Base-by-base conservation (phyloP, 2,329 filamentous ascomycete genomes). In the Tolypocladium amazonense region DNA sequence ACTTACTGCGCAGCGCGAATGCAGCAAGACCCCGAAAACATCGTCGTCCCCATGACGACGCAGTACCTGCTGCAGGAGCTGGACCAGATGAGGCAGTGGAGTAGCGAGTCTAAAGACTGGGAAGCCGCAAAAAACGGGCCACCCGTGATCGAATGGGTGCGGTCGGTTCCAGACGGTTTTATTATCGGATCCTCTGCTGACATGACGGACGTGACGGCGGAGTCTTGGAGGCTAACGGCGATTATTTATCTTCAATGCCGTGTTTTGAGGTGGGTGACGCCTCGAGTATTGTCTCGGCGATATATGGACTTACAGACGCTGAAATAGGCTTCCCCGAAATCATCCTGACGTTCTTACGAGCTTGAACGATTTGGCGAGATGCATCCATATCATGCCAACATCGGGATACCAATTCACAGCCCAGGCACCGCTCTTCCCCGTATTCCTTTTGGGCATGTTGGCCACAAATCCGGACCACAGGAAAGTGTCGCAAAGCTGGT, bases 131-230 rank as follows among this genome's bases (percentile, higher is more conserved):
- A 63, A 43, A 7, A 20, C 20, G 59, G 39, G 4, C 57, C 59
- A 37, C 63, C 63, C 9, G 62, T 67, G 0, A 71, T 71, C 52
- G 64, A 69, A 8, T 72, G 69, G 70, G 69, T 74, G n/a, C 66
- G 68, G 25, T 39, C 54, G 2, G 64, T 63, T 20, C 61, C 67
- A 0, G 61, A 65, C 11, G 63, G 60, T 9, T 70, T 64, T 41
- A 52, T 66, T 0, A 71, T 75, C 23, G 57, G 65, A 25, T 65
- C 66, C 3, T 62, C 68, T n/a, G 54, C 66, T 9, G 65, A 66
- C 11, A 77, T 77, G 75, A 76, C 74, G 0, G 69, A 72, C 39
- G 70, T 75, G 12, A 76, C 75, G 6, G 75, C 75, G 0, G 75
- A 77, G 62, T 72, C 73, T 12, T 77, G 75, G 74, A 72, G 75